phyloP scores from a whole-genome alignment of 2,329 filamentous ascomycete species.

The Neonectria hederae region DNA sequence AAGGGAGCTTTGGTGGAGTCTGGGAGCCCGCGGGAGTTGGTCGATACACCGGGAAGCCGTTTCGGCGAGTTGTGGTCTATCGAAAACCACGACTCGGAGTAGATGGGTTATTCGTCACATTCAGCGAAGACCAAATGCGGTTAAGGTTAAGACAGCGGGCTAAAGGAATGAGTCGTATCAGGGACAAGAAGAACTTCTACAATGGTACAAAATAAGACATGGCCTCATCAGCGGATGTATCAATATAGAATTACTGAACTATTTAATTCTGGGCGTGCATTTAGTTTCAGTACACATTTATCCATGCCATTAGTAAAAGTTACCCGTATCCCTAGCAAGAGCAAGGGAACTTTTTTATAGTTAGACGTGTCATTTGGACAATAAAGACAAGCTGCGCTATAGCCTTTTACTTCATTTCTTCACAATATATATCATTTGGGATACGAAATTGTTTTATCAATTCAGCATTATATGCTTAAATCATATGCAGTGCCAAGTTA shows the following conservation, averaged over 20 bases:
- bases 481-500: not conserved
- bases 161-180: not conserved
- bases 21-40: conserved; percentile 38
- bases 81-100: conserved; percentile 18
- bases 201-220: too few relatives aligned
- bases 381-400: not conserved
- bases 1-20: conserved; percentile 56
- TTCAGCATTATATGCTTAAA: conserved; percentile 2
- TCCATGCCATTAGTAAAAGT: not conserved
- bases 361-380: not conserved
- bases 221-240: too few relatives aligned
- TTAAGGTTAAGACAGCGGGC: not conserved
- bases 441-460: conserved; percentile 1
- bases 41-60: conserved; percentile 37
- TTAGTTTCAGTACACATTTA: too few relatives aligned
- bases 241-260: not conserved
- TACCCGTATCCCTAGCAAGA: not conserved
- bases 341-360: too few relatives aligned
- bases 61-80: conserved; percentile 48
- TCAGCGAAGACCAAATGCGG: not conserved
- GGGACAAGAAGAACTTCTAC: not conserved
- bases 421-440: not conserved
- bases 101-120: not conserved
- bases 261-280: too few relatives aligned
- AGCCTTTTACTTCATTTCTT: not conserved